Evolutionary conservation across 108 stramenopile genomes (phyloP), one percentile per base, ranked within the genome.

Genomic region (Cyclotella kingstonii): DNA sequence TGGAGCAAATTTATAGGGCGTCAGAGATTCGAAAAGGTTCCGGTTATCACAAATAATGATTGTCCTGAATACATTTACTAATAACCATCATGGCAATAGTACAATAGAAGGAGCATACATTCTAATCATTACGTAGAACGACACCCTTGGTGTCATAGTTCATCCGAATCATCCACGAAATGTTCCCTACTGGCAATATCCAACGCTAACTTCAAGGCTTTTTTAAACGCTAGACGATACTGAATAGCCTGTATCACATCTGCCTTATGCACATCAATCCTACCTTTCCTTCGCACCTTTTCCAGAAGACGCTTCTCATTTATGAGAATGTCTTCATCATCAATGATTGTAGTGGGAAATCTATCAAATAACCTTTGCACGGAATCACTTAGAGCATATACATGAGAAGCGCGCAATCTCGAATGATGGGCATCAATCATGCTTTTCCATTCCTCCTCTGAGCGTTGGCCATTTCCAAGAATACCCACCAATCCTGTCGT

Each of bases 1-100:
- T 91, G 53, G 95, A 96, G 72, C 95, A 96, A 69, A 90, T 96
- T 33, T 96, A 96, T 70, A 59, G 95, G 26, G 93, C 91, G 2
- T 77, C 83, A 18, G 93, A 96, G 63, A 96, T 96, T 29, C 80
- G 82, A 35, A 90, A 85, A 70, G 95, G 95, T 14, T 80, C 82
- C n/a, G 81, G 82, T 5, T 92, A 92, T 72, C 87, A 92, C 70
- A 92, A 92, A 57, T 92, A 70, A 80, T 38, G 30, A 12, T 43
- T 46, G 11, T 31, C 8, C 8, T 50, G 27, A 7, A 26, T 27
- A 5, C 6, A 50, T 11, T 1, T 27, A 30, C n/a, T 1, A 4
- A 3, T n/a, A 35, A 9, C 10, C 21, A 19, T 38, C 14, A 22
- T 11, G 34, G 1, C 6, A 3, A 21, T 33, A 30, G 2, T 30